Evolutionary conservation across 495 filamentous ascomycete genomes (phyloP).

Genomic region (Haplographium delicatum): DNA sequence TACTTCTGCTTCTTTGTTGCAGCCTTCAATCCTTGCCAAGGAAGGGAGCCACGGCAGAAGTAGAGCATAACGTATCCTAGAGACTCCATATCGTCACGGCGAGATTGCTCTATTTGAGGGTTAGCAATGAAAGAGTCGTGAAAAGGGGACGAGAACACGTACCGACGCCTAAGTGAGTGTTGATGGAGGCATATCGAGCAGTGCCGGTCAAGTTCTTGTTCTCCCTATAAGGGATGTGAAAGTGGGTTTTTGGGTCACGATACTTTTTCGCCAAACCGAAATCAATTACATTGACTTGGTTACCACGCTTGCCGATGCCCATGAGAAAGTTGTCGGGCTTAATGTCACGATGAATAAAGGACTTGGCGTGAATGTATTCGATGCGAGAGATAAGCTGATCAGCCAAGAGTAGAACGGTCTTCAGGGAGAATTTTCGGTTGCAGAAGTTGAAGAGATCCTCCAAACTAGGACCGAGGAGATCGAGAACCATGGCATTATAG

Average conservation of each 20-base stretch:
- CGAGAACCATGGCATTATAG: slow-evolving; percentile 99
- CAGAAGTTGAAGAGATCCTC: slow-evolving; percentile 99
- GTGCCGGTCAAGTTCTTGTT: slow-evolving; percentile 99
- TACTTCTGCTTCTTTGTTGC: slow-evolving; percentile 99
- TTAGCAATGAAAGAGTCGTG: slow-evolving; percentile 29
- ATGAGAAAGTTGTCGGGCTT: slow-evolving; percentile 99
- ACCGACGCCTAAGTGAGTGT: slow-evolving; percentile 96
- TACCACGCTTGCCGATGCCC: slow-evolving; percentile 99
- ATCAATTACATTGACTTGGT: slow-evolving; percentile 99
- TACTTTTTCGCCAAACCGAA: slow-evolving; percentile 99
- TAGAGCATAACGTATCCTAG: slow-evolving; percentile 99
- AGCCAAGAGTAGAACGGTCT: slow-evolving; percentile 97
- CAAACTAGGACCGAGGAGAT: slow-evolving; percentile 93
- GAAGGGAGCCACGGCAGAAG: slow-evolving; percentile 98
- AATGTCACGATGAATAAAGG: slow-evolving; percentile 99
- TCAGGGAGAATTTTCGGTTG: slow-evolving; percentile 99
- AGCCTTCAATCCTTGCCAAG: slow-evolving; percentile 99
- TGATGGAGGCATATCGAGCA: slow-evolving; percentile 98
- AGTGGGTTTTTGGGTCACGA: slow-evolving; percentile 99
- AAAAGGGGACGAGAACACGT: slow-evolving; percentile 28
- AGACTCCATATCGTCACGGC: slow-evolving; percentile 99
- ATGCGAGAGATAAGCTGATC: slow-evolving; percentile 99
- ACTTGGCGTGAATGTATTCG: slow-evolving; percentile 99
- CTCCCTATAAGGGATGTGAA: slow-evolving; percentile 99
- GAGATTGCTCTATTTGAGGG: slow-evolving; percentile 73